phyloP scores from a whole-genome alignment of 768 basidiomycete species.

The Serpula lacrymans region DNA sequence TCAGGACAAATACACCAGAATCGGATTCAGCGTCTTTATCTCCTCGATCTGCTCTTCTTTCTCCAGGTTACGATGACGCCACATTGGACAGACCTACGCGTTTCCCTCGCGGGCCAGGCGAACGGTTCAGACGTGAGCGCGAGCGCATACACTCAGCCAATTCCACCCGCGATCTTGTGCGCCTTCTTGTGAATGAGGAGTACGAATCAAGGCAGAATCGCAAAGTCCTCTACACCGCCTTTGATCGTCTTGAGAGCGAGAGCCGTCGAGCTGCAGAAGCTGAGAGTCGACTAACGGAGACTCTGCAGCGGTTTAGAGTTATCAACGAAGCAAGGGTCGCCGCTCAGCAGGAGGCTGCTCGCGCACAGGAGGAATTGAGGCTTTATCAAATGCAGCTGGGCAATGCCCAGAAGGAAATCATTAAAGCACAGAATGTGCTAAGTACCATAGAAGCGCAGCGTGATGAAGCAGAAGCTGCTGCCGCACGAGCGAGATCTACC shows the following conservation, averaged over 20 bases:
- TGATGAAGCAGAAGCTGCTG: conserved; percentile 46
- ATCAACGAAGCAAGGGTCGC: conserved; percentile 28
- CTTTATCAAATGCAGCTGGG: conserved; percentile 58
- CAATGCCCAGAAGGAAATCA: conserved; percentile 57
- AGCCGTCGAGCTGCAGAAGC: conserved; percentile 33
- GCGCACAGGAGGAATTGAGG: conserved; percentile 45
- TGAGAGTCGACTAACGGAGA: conserved; percentile 29
- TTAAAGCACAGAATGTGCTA: conserved; percentile 51
- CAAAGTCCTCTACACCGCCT: conserved; percentile 32
- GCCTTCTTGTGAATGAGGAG: conserved; percentile 37
- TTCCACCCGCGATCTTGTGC: conserved; percentile 26
- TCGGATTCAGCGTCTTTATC: conserved; percentile 25
- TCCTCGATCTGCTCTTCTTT: conserved; percentile 26
- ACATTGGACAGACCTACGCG: conserved; percentile 5
- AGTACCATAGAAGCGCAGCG: conserved; percentile 46
- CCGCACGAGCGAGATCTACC: conserved; percentile 41
- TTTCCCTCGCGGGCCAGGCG: conserved; percentile 25
- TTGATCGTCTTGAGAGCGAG: conserved; percentile 36
- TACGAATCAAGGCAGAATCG: conserved; percentile 38
- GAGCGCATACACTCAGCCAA: conserved; percentile 30
- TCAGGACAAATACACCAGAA: conserved; percentile 18
- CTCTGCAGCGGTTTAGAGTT: conserved; percentile 22
- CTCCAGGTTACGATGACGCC: conserved; percentile 17
- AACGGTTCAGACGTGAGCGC: conserved; percentile 30
- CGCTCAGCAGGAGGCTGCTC: conserved; percentile 27